These are phyloP conservation scores for Geoglossum cookeanum DNA, from an alignment of 2,329 filamentous ascomycete species.

Conservation along the genomic window DNA sequence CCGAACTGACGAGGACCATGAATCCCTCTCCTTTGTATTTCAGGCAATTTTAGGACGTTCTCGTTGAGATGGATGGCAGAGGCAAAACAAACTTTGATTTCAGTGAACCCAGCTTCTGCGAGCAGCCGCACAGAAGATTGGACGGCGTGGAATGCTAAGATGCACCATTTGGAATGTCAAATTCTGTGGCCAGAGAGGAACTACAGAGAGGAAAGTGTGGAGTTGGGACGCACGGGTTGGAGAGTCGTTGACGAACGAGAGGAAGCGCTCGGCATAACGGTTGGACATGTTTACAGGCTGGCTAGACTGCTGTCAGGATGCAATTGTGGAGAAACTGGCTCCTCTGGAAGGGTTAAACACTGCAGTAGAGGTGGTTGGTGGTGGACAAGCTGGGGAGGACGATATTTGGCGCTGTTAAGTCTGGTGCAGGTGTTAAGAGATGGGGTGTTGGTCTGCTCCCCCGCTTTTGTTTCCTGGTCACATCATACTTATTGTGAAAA, in stretches of 20 bases:
- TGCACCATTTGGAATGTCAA: constrained; percentile 9
- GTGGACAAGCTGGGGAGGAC: too few relatives aligned
- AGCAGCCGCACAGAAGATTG: constrained; percentile 58
- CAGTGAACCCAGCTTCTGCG: constrained; percentile 64
- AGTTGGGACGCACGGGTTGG: constrained; percentile 53
- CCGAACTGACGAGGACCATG: constrained; percentile 60
- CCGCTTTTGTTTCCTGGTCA: too few relatives aligned
- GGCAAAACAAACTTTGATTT: constrained; percentile 44
- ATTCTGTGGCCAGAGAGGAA: background rate
- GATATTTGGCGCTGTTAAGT: too few relatives aligned
- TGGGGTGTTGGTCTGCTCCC: too few relatives aligned
- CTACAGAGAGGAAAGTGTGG: background rate
- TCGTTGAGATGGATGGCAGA: background rate
- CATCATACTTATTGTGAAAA: too few relatives aligned
- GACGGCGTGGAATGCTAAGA: constrained; percentile 80
- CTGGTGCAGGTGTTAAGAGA: too few relatives aligned
- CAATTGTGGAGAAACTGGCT: background rate
- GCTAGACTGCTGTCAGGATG: background rate
- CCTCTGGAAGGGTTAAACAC: background rate
- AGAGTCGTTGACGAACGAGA: constrained; percentile 85
- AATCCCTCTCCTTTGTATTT: constrained; percentile 52
- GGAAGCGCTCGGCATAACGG: constrained; percentile 50
- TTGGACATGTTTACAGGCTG: background rate
- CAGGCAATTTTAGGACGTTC: background rate
- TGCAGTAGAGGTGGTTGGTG: background rate